Evolutionary conservation across 2,329 filamentous ascomycete genomes (phyloP).

Genomic region (Fusarium bactridioides): DNA sequence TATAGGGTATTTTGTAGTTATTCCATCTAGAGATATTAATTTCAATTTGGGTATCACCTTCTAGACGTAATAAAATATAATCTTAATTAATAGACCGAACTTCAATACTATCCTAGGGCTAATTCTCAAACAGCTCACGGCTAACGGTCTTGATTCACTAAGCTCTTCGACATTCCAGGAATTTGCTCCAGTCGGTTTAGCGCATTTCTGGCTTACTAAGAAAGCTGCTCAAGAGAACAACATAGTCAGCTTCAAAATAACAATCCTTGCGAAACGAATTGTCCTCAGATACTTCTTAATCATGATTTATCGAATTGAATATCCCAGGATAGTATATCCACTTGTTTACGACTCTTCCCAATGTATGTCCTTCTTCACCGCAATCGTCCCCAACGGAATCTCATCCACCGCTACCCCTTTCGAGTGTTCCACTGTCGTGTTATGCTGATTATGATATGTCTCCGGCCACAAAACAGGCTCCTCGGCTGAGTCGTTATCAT

Average conservation of each 20-base stretch:
- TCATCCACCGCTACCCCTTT: neutral
- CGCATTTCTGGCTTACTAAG: fast-evolving
- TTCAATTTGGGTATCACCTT: too few relatives aligned
- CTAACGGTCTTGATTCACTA: fast-evolving
- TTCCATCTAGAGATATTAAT: neutral
- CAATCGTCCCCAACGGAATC: neutral
- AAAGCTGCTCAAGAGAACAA: too few relatives aligned
- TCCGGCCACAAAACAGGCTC: constrained; percentile 9
- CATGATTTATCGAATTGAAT: too few relatives aligned
- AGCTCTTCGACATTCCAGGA: fast-evolving
- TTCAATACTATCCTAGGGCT: fast-evolving
- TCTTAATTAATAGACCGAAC: too few relatives aligned
- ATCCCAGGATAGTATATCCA: too few relatives aligned
- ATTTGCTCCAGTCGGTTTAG: too few relatives aligned
- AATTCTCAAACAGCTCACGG: fast-evolving
- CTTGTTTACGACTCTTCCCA: neutral
- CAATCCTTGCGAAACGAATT: too few relatives aligned
- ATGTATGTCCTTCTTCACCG: neutral
- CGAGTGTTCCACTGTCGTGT: neutral
- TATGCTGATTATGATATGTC: neutral
- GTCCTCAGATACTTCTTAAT: fast-evolving
- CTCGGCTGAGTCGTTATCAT: constrained; percentile 5
- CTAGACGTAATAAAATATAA: too few relatives aligned
- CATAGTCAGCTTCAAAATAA: too few relatives aligned
- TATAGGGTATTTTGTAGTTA: neutral